phyloP scores from a whole-genome alignment of 257 asterid genomes.

The Plantago major region DNA sequence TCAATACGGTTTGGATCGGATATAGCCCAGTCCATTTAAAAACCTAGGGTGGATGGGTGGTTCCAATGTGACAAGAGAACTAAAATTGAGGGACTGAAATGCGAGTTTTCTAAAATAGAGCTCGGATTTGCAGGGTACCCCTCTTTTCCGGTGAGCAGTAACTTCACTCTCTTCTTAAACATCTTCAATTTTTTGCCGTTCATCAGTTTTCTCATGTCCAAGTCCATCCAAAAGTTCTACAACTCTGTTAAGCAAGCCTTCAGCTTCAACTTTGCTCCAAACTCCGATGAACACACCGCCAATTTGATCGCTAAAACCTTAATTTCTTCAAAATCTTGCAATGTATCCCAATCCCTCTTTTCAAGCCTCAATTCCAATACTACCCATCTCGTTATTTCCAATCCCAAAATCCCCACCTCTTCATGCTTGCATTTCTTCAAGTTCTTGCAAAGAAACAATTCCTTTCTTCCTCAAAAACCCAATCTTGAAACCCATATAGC shows the following conservation, averaged over 20 bases:
- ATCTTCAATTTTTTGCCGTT: not conserved
- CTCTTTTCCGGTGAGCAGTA: too few relatives aligned
- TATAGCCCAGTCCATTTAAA: too few relatives aligned
- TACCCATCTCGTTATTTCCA: constrained; percentile 51
- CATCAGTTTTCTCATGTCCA: constrained; percentile 37
- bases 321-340: constrained; percentile 27
- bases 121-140: too few relatives aligned
- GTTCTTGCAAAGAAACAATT: constrained; percentile 31
- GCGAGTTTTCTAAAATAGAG: too few relatives aligned
- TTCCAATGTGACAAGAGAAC: too few relatives aligned
- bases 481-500: constrained; percentile 50
- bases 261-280: constrained; percentile 19
- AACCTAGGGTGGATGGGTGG: too few relatives aligned
- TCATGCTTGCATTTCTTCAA: constrained; percentile 61
- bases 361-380: constrained; percentile 40
- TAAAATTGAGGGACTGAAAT: too few relatives aligned
- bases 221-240: constrained; percentile 28
- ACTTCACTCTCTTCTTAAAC: too few relatives aligned
- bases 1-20: too few relatives aligned
- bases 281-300: constrained; percentile 42
- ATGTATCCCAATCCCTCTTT: constrained; percentile 32
- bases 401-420: constrained; percentile 48
- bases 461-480: constrained; percentile 32
- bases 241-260: constrained; percentile 37
- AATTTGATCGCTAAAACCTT: constrained; percentile 48